These are phyloP conservation scores for Styphnolobium japonicum DNA, from an alignment of 306 rosid genomes.

Conservation along the genomic window DNA sequence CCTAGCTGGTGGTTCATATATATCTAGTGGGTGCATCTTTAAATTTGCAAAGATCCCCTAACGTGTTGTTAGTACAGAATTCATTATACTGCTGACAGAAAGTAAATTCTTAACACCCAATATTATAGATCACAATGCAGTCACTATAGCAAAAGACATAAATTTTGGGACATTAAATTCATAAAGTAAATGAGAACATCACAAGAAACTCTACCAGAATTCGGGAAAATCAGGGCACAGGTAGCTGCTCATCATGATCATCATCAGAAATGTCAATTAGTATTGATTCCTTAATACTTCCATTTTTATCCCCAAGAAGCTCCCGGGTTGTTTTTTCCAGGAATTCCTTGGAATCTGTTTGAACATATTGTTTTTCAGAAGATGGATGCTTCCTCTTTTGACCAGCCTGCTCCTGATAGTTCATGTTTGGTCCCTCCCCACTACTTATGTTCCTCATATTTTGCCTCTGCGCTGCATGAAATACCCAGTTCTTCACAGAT, in stretches of 20 bases:
- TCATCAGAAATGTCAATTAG: slow-evolving; percentile 45
- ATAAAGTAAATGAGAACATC: slow-evolving; percentile 9
- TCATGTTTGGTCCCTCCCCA: slow-evolving; percentile 43
- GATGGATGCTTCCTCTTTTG: slow-evolving; percentile 82
- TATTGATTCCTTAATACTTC: slow-evolving; percentile 53
- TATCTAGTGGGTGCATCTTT: not conserved
- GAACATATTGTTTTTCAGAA: slow-evolving; percentile 55
- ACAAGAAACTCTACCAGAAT: slow-evolving; percentile 29
- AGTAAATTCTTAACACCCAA: not conserved
- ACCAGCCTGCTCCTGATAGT: slow-evolving; percentile 44
- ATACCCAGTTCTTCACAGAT: slow-evolving; percentile 13
- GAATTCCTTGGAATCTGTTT: slow-evolving; percentile 60
- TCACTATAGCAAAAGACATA: not conserved
- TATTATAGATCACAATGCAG: not conserved
- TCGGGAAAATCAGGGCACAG: slow-evolving; percentile 23
- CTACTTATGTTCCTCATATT: slow-evolving; percentile 47
- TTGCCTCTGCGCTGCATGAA: slow-evolving; percentile 60
- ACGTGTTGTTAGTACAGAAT: not conserved
- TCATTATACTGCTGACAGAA: not conserved
- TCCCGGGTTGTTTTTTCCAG: slow-evolving; percentile 61
- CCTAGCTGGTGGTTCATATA: not conserved
- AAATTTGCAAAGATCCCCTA: not conserved
- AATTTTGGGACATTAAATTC: not conserved
- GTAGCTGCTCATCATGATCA: slow-evolving; percentile 34
- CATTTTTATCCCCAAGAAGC: slow-evolving; percentile 49